Conservation (phyloP, 2,329 filamentous ascomycete species). For the Pseudogymnoascus sp. region DNA sequence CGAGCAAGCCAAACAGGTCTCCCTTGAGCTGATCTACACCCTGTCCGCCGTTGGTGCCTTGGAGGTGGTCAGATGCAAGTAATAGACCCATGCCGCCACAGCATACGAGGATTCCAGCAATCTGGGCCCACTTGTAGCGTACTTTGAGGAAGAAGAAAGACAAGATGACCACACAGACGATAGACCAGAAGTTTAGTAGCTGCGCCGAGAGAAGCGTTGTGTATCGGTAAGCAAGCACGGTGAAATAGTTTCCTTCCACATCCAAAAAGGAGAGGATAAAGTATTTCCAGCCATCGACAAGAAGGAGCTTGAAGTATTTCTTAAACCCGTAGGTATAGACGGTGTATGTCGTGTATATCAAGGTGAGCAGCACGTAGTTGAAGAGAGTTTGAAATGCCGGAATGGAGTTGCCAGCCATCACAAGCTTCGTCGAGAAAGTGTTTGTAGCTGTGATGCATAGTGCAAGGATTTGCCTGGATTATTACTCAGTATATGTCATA, state of each 20-base stretch:
- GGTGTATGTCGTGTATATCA: slow-evolving; percentile 75
- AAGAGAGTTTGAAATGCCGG: slow-evolving; percentile 94
- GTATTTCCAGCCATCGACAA: slow-evolving; percentile 82
- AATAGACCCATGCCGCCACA: slow-evolving; percentile 84
- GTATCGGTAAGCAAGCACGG: slow-evolving; percentile 85
- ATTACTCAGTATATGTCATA: slow-evolving; percentile 1
- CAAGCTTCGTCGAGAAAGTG: slow-evolving; percentile 76
- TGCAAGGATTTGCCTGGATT: slow-evolving; percentile 62
- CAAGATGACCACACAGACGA: slow-evolving; percentile 80
- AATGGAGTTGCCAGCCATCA: slow-evolving; percentile 61
- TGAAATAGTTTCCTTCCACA: slow-evolving; percentile 96
- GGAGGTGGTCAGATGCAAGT: slow-evolving; percentile 80
- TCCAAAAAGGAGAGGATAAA: slow-evolving; percentile 88
- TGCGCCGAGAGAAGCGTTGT: slow-evolving; percentile 90
- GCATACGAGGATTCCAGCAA: slow-evolving; percentile 79
- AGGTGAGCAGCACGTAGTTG: slow-evolving; percentile 78
- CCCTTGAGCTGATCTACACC: slow-evolving; percentile 73
- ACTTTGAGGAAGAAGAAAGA: slow-evolving; percentile 79
- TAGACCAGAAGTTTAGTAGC: slow-evolving; percentile 98
- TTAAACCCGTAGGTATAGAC: slow-evolving; percentile 71
- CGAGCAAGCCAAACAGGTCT: slow-evolving; percentile 82
- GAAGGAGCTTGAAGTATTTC: slow-evolving; percentile 56
- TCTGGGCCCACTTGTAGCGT: slow-evolving; percentile 81
- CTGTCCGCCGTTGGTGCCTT: slow-evolving; percentile 60
- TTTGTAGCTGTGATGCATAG: slow-evolving; percentile 90